Conservation (phyloP, 2,329 filamentous ascomycete genomes). For the Neofusicoccum umdonicola region DNA sequence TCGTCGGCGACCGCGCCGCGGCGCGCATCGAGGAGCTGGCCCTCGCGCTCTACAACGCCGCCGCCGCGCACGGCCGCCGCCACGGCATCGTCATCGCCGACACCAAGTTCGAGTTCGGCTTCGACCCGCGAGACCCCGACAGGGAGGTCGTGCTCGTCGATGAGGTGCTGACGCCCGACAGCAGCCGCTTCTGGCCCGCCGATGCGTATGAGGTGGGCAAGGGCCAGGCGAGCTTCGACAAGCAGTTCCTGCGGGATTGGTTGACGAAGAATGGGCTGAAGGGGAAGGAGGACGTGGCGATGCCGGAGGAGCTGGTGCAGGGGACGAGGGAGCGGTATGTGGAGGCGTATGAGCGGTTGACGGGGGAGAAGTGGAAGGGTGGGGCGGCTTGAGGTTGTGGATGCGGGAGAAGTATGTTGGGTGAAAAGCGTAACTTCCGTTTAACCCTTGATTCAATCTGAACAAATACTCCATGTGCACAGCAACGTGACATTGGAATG, state of each 20-base stretch:
- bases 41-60: slow-evolving; percentile 62
- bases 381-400: too few species aligned
- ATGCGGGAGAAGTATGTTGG: too few species aligned
- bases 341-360: slow-evolving; percentile 71
- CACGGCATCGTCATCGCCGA: slow-evolving; percentile 75
- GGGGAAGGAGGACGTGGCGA: slow-evolving; percentile 68
- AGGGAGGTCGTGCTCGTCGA: slow-evolving; percentile 72
- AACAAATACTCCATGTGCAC: too few species aligned
- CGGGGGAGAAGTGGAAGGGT: slow-evolving; percentile 45
- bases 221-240: slow-evolving; percentile 83
- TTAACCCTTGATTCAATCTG: too few species aligned
- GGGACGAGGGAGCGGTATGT: slow-evolving; percentile 71
- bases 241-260: slow-evolving; percentile 75
- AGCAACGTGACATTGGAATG: too few species aligned
- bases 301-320: slow-evolving; percentile 68
- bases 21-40: slow-evolving; percentile 63
- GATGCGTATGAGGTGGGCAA: slow-evolving; percentile 69
- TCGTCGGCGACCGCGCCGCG: slow-evolving; percentile 66
- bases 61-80: slow-evolving; percentile 61
- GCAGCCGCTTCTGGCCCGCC: slow-evolving; percentile 80
- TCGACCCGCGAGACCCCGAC: slow-evolving; percentile 53
- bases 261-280: slow-evolving; percentile 70
- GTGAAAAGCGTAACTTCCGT: too few species aligned
- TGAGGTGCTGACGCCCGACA: slow-evolving; percentile 76
- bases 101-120: slow-evolving; percentile 74